phyloP scores from a whole-genome alignment of 1,139 yeast genomes.

The Suhomyces bolitotheri region DNA sequence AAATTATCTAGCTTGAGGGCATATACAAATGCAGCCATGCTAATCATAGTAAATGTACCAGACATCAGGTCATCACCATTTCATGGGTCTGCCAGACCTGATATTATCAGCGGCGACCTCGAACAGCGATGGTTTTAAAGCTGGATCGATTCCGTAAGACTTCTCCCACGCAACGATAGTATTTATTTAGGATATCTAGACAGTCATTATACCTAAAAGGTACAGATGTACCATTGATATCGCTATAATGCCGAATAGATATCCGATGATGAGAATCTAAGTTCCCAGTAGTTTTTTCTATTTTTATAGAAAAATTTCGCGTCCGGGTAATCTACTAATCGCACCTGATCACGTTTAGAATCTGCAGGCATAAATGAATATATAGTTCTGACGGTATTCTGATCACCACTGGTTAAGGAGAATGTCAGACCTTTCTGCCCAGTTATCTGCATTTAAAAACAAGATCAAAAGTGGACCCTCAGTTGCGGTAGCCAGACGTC shows the following conservation, averaged over 20 bases:
- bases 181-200: slow-evolving; percentile 29
- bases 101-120: slow-evolving; percentile 27
- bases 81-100: slow-evolving; percentile 31
- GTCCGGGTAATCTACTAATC: slow-evolving; percentile 16
- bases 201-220: slow-evolving; percentile 17
- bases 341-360: neutral
- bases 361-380: neutral
- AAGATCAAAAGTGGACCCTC: slow-evolving; percentile 51
- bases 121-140: slow-evolving; percentile 46
- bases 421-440: slow-evolving; percentile 50
- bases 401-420: too few relatives aligned
- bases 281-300: neutral
- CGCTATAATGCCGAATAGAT: slow-evolving; percentile 5
- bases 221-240: slow-evolving; percentile 22
- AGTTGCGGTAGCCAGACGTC: slow-evolving; percentile 37
- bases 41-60: slow-evolving; percentile 33
- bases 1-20: slow-evolving; percentile 30
- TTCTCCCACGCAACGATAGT: slow-evolving; percentile 16
- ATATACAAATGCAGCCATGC: too few relatives aligned
- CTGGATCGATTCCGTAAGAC: slow-evolving; percentile 28
- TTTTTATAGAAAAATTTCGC: neutral
- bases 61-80: slow-evolving; percentile 49
- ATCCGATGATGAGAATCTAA: slow-evolving; percentile 1
- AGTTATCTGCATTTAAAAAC: slow-evolving; percentile 50
- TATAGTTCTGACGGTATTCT: too few relatives aligned